Evolutionary conservation across 2,329 filamentous ascomycete genomes (phyloP), one percentile per base, ranked within the genome.

Genomic region (Thielaviopsis euricoi): DNA sequence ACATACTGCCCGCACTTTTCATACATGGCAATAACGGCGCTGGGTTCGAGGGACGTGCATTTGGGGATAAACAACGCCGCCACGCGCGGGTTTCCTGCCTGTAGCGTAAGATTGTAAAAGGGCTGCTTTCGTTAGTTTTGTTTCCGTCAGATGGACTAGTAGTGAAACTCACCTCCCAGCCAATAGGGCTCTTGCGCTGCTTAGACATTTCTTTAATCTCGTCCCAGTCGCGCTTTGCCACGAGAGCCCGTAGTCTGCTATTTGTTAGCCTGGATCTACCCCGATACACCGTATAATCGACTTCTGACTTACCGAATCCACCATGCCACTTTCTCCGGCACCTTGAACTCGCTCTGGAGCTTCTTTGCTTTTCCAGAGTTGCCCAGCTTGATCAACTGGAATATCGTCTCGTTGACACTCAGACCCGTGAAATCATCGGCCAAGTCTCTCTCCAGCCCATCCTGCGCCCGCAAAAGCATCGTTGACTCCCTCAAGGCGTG

Each of bases 1-100:
- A 86, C 79, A 51, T 89, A 76, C 82, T 95, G 81, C 19, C 91
- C 91, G 69, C 93, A 97, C 72, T 95, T 95, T 65, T 95, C 83
- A 79, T 90, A 98, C 91, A 98, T 96, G 63, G 85, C 80, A 58
- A 95, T 84, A 3, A 84, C 76, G 64, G 89, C 86, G 2, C 80
- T 77, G 0, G 79, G 74, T 51, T 83, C 78, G 52, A 94, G 68
- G 58, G 76, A 76, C 17, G 83, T 85, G 73, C 90, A 96, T 70
- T 97, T 97, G 2, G 88, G 83, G 55, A 97, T 82, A 70, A 96
- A 97, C 5, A 81, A 69, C 0, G 85, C 80, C 1, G 93, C 93
- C 17, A 95, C 76, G 61, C 90, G 86, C 5, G 88, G 85, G 67
- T 97, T 97, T 52, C 93, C 93, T 1, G 93, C 93, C 52, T 86